Evolutionary conservation across 2,329 filamentous ascomycete species (phyloP), one percentile per base, ranked within the genome.

Genomic region (Daldinia sp.): DNA sequence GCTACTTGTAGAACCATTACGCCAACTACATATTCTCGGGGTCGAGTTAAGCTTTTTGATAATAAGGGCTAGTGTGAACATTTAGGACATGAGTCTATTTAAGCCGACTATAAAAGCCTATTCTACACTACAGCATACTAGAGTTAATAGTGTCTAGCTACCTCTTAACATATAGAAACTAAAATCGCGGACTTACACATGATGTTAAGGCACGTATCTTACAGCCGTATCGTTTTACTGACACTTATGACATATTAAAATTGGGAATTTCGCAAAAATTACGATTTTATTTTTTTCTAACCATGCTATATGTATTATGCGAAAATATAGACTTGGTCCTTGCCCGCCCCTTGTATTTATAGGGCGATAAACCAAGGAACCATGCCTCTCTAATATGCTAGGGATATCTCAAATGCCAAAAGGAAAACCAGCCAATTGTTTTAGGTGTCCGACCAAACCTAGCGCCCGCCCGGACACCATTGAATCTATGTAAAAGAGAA

Each of bases 361-460:
- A 37, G 46, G 61, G 60, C 65, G 59, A 35, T 35, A 54, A 67
- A 67, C 66, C 60, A 55, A 68, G 59, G 20, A 63, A 41, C 63
- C 65, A 44, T 20, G 44, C 60, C 62, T 60, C 53, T 66, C 67
- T 66, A 66, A 53, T 48, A 70, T 68, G 67, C 61, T 59, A 62
- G 58, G 69, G 69, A 69, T 71, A 72, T 72, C 67, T 69, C 33
- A 58, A 48, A 67, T 65, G 58, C 53, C 55, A 72, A 67, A 71
- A 72, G 62, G 67, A 67, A 72, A 70, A 68, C 69, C 69, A 72
- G 69, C 69, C 67, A 48, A 60, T 65, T 70, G 61, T 60, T 62
- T 62, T 48, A 59, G 59, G 46, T 57, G 56, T 63, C 64, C 68
- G 46, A 61, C 61, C 62, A 63, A 61, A 57, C 55, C 53, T 28